phyloP scores from a whole-genome alignment of 345 rosid genomes.

The Eucalyptus erythrocorys region DNA sequence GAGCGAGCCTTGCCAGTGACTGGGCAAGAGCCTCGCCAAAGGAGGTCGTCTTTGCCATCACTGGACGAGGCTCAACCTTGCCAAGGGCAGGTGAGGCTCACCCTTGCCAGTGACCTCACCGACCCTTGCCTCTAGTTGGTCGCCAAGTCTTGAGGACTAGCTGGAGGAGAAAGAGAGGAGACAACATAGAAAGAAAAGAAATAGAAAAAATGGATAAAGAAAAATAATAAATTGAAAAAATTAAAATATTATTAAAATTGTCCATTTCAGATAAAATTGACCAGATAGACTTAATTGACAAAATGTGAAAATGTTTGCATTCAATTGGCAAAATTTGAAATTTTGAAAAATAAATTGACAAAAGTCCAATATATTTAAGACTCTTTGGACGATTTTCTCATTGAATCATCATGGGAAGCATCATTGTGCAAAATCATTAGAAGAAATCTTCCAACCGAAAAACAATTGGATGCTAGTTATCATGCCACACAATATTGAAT shows the following conservation, averaged over 20 bases:
- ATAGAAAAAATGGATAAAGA: too few relatives aligned
- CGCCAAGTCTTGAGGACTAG: accelerated
- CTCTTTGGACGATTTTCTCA: too few relatives aligned
- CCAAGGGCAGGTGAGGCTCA: not conserved
- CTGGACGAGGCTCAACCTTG: not conserved
- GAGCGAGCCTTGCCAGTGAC: not conserved
- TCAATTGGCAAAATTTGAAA: too few relatives aligned
- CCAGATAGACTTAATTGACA: not conserved
- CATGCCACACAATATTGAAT: not conserved
- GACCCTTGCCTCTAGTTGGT: not conserved
- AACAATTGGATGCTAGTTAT: not conserved
- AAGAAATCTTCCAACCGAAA: not conserved
- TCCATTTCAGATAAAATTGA: too few relatives aligned
- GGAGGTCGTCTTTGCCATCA: not conserved
- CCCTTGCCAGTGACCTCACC: not conserved
- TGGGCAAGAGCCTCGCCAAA: not conserved
- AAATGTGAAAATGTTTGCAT: too few relatives aligned
- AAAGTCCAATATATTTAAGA: too few relatives aligned
- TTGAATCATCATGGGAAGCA: not conserved
- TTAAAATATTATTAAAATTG: too few relatives aligned
- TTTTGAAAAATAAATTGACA: too few relatives aligned
- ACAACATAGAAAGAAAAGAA: too few relatives aligned
- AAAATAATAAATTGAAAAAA: too few relatives aligned
- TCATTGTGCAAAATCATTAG: not conserved
- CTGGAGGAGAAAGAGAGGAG: not conserved